phyloP scores from a whole-genome alignment of 306 rosid genomes.

The Fragaria ananassa region DNA sequence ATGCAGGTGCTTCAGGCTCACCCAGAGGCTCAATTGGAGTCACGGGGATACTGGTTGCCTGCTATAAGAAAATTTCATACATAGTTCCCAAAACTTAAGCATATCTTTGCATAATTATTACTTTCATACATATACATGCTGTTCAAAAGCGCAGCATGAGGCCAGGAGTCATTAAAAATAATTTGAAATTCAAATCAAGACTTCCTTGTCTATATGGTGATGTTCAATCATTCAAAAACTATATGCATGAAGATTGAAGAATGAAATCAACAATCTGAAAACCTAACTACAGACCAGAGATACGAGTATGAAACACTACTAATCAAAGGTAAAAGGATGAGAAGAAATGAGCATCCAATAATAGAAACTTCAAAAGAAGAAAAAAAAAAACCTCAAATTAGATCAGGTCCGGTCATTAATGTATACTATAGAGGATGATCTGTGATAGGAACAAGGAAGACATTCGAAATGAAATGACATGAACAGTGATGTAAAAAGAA shows the following conservation, averaged over 20 bases:
- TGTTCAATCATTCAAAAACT: not conserved
- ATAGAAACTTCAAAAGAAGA: not conserved
- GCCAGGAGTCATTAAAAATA: not conserved
- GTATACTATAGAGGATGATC: not conserved
- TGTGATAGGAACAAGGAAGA: not conserved
- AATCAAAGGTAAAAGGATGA: not conserved
- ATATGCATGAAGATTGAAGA: not conserved
- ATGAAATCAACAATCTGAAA: not conserved
- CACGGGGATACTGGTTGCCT: not conserved
- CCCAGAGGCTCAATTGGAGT: not conserved
- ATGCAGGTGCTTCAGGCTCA: conserved; percentile 6
- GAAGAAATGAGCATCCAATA: not conserved
- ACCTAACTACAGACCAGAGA: not conserved
- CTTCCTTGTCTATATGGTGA: not conserved
- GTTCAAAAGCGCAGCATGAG: not conserved
- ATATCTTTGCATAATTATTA: not conserved
- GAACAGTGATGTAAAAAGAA: not conserved
- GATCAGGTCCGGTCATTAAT: not conserved
- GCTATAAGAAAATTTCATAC: conserved; percentile 1
- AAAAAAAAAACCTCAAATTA: not conserved
- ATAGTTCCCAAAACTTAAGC: not conserved
- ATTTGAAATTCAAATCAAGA: not conserved
- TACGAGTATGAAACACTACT: not conserved
- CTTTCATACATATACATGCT: not conserved
- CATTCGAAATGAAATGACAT: not conserved